Evolutionary conservation across 2,329 filamentous ascomycete species (phyloP), one percentile per base, ranked within the genome.

Genomic region (Pyrenophora graminea): DNA sequence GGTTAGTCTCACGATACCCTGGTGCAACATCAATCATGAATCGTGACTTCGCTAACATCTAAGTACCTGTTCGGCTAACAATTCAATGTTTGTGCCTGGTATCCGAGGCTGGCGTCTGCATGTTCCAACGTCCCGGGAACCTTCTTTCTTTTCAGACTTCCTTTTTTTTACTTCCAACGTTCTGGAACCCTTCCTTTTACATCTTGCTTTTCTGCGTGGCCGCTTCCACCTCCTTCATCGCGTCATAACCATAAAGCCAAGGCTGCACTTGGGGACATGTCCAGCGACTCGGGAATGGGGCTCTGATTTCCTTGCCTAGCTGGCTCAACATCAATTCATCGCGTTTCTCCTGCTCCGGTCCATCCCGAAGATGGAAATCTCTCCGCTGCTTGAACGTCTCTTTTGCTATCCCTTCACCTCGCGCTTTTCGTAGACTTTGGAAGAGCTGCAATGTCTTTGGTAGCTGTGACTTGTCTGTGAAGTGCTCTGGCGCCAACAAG

Each of bases 231-330:
- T 70, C 69, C 25, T 65, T 57, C 21, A 51, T 53, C 30, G 68
- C 69, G 53, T 71, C 64, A 56, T 72, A 72, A 4, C 69, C 68
- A 47, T 70, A 72, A 7, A 72, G 47, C 69, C 70, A 72, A 18
- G 62, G 63, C 44, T 72, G 69, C 15, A 71, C 66, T 30, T 68
- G 54, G 13, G 68, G 69, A 58, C 69, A 72, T 6, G 68, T 71
- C 79, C 85, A 85, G 41, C 85, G 75, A 68, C 82, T 85, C 0
- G 85, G 86, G 58, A 87, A 89, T 1, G 80, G 77, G n/a, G 59
- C 59, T n/a, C 59, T 39, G 1, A 76, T 78, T 44, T 81, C 76
- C 43, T 77, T 78, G 1, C 79, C 83, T 2, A 87, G 63, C 60
- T 83, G 79, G 2, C 79, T 79, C 10, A 80, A 53, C 73, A 88